phyloP scores from a whole-genome alignment of 345 rosid genomes.

The Syzygium oleosum region DNA sequence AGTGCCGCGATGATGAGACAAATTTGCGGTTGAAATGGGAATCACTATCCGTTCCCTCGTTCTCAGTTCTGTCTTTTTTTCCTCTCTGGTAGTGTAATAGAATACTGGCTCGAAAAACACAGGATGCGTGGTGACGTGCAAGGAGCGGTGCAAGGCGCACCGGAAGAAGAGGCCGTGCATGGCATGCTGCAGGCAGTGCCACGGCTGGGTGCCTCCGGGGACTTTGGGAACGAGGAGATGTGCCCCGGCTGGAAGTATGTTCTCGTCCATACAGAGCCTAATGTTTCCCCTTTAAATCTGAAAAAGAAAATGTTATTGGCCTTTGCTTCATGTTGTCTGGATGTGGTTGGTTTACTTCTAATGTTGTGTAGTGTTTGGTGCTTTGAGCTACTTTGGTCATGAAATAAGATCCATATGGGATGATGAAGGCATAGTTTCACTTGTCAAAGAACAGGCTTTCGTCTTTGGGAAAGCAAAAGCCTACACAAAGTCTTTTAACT shows the following conservation, averaged over 20 bases:
- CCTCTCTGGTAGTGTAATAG: neutral
- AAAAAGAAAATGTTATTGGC: neutral
- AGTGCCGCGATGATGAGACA: neutral
- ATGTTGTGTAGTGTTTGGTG: too few species aligned
- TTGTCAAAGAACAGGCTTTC: neutral
- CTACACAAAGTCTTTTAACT: neutral
- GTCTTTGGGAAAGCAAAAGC: neutral
- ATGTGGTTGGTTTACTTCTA: too few species aligned
- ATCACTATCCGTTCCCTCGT: neutral
- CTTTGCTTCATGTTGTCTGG: neutral
- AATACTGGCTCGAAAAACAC: neutral
- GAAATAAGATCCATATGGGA: too few species aligned
- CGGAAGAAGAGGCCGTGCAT: neutral
- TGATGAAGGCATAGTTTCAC: neutral
- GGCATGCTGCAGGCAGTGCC: neutral
- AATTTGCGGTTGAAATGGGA: neutral
- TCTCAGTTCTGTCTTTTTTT: neutral
- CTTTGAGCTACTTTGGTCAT: too few species aligned
- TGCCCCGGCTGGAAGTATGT: neutral
- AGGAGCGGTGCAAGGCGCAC: neutral
- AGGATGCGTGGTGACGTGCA: neutral
- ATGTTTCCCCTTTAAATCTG: neutral
- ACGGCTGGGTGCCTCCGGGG: neutral
- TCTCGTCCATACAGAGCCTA: neutral
- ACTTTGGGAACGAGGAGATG: neutral